phyloP scores from a whole-genome alignment of 2,329 filamentous ascomycete species.

The Fusarium buxicola region DNA sequence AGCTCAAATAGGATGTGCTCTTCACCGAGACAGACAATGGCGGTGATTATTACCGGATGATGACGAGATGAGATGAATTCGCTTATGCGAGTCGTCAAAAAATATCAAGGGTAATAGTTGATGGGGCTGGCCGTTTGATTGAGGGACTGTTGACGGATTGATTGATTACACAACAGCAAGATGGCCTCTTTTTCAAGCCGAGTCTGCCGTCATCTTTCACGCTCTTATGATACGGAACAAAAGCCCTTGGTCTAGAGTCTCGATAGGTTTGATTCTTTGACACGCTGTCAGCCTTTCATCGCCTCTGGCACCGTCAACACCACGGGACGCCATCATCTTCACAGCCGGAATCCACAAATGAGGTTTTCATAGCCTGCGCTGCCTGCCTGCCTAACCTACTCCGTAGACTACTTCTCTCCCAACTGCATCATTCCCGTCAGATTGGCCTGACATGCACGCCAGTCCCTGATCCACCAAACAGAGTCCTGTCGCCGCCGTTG shows the following conservation, averaged over 20 bases:
- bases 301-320: constrained; percentile 9
- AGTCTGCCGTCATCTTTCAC: constrained; percentile 23
- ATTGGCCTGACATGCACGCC: constrained; percentile 39
- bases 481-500: constrained; percentile 26
- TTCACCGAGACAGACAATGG: constrained; percentile 20
- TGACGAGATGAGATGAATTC: constrained; percentile 42
- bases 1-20: constrained; percentile 27
- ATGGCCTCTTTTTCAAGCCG: constrained; percentile 11
- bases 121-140: constrained; percentile 38
- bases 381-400: too few relatives aligned
- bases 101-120: constrained; percentile 34
- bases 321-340: constrained; percentile 17
- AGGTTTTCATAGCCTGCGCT: constrained; percentile 1
- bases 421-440: constrained; percentile 17
- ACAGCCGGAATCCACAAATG: constrained; percentile 3
- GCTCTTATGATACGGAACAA: constrained; percentile 4
- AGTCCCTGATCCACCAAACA: constrained; percentile 35
- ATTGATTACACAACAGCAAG: constrained; percentile 5
- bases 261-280: constrained; percentile 18
- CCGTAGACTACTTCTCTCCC: too few relatives aligned
- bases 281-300: constrained; percentile 5
- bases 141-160: constrained; percentile 20
- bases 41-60: constrained; percentile 31
- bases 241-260: neutral
- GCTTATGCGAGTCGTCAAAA: constrained; percentile 13